These are phyloP conservation scores for Fusarium metavorans DNA, from an alignment of 2,329 filamentous ascomycete genomes.

Conservation along the genomic window DNA sequence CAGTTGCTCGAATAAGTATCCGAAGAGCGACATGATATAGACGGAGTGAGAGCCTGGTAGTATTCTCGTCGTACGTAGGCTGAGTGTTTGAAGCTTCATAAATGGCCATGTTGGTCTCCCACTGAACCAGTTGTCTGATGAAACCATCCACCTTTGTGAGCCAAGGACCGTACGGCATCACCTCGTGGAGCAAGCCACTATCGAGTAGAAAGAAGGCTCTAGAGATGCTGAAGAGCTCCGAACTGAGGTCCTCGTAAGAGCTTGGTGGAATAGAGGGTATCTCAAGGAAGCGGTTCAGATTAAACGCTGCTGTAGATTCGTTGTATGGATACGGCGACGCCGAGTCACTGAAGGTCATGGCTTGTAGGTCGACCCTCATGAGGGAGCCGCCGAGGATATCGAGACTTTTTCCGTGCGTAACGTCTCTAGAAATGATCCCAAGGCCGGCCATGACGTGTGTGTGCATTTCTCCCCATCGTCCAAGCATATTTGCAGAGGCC, in stretches of 20 bases:
- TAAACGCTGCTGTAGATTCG: constrained; percentile 12
- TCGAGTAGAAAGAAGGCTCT: constrained; percentile 1
- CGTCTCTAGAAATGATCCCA: constrained; percentile 32
- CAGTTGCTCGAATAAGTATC: not conserved
- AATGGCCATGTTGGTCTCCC: constrained; percentile 1
- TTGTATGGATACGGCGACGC: constrained; percentile 39
- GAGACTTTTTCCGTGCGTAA: not conserved
- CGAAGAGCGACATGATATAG: not conserved
- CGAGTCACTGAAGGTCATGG: constrained; percentile 43
- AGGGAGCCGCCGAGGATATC: constrained; percentile 12
- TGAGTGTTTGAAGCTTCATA: not conserved
- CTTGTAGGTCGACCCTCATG: constrained; percentile 42
- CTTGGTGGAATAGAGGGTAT: not conserved
- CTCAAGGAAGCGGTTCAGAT: not conserved
- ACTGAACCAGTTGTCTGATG: not conserved
- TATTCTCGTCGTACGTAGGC: not conserved
- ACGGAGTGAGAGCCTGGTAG: not conserved
- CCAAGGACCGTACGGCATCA: not conserved
- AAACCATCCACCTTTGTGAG: not conserved
- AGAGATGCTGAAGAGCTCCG: not conserved
- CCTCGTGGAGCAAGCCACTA: not conserved
- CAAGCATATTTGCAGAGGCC: constrained; percentile 41
- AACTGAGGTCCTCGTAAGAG: not conserved
- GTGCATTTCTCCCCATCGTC: constrained; percentile 39
- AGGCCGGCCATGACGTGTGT: constrained; percentile 42